These are phyloP conservation scores for Ogataea zsoltii DNA, from an alignment of 805 yeast genomes.

Conservation along the genomic window DNA sequence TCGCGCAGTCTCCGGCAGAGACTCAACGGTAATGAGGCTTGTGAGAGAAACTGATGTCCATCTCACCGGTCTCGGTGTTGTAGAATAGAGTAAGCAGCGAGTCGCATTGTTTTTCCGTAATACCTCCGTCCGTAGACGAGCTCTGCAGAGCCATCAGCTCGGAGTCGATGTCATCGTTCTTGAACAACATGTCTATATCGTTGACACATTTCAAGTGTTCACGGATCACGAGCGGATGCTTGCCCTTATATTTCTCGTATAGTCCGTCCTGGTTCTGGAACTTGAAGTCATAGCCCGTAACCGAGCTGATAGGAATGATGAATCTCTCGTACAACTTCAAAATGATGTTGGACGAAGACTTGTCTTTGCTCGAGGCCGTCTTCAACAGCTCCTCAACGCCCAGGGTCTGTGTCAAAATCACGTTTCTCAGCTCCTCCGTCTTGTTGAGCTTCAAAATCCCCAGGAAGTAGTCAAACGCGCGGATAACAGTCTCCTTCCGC, in stretches of 20 bases:
- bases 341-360: conserved; percentile 24
- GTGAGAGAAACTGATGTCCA: conserved; percentile 33
- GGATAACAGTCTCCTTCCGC: conserved; percentile 24
- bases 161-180: conserved; percentile 24
- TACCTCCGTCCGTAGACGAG: conserved; percentile 14
- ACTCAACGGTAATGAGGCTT: conserved; percentile 21
- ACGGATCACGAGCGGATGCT: conserved; percentile 19
- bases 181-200: conserved; percentile 20
- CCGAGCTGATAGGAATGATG: conserved; percentile 30
- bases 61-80: conserved; percentile 27
- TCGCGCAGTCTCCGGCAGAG: no score
- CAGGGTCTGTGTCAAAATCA: conserved; percentile 24
- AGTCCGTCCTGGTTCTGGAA: conserved; percentile 21
- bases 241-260: conserved; percentile 11
- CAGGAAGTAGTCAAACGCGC: conserved; percentile 26
- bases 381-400: conserved; percentile 23
- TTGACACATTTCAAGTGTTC: conserved; percentile 23
- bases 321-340: conserved; percentile 30
- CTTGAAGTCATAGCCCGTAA: conserved; percentile 33
- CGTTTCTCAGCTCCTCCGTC: conserved; percentile 27
- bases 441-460: conserved; percentile 27
- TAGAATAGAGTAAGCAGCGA: conserved; percentile 31
- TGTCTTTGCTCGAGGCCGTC: conserved; percentile 23
- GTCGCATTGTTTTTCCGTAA: conserved; percentile 20
- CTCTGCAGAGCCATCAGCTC: conserved; percentile 27